phyloP scores from a whole-genome alignment of 2,329 filamentous ascomycete genomes.

The Hirsutella thompsonii region DNA sequence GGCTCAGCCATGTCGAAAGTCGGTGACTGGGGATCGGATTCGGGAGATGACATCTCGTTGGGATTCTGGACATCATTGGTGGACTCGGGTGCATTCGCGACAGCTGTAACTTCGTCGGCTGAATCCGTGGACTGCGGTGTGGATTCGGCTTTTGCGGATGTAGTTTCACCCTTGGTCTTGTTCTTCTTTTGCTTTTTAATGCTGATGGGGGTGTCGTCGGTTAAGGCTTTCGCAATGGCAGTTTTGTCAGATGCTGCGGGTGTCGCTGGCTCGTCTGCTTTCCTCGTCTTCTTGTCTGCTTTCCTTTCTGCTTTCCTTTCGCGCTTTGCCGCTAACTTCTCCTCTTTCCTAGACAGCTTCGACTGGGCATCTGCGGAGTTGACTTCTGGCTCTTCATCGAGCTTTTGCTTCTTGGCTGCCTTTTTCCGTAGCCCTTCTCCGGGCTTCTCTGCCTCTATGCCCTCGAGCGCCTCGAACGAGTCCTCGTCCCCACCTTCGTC shows the following conservation, averaged over 20 bases:
- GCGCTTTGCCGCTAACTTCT: slow-evolving; percentile 36
- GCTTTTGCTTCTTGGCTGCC: slow-evolving; percentile 39
- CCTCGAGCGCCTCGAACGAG: slow-evolving; percentile 31
- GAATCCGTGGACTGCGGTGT: slow-evolving; percentile 1
- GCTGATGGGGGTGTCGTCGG: slow-evolving; percentile 9
- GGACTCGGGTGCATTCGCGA: background rate
- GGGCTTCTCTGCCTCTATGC: slow-evolving; percentile 47
- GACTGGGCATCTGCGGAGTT: slow-evolving; percentile 32
- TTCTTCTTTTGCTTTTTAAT: slow-evolving; percentile 13
- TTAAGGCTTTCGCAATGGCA: slow-evolving; percentile 5
- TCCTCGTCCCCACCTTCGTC: slow-evolving; percentile 32
- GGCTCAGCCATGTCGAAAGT: slow-evolving; percentile 42
- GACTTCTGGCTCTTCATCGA: slow-evolving; percentile 12
- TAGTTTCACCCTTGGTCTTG: slow-evolving; percentile 8
- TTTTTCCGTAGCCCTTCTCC: slow-evolving; percentile 48
- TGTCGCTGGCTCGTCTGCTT: slow-evolving; percentile 10
- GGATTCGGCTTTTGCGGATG: slow-evolving; percentile 8
- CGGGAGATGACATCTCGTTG: slow-evolving; percentile 32
- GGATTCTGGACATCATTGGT: slow-evolving; percentile 23
- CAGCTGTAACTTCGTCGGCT: slow-evolving; percentile 2
- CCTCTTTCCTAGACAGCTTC: slow-evolving; percentile 39
- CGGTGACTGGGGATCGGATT: slow-evolving; percentile 36
- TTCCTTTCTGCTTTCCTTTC: slow-evolving; percentile 25
- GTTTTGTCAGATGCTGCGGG: slow-evolving; percentile 5
- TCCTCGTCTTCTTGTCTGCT: slow-evolving; percentile 18